These are phyloP conservation scores for Podospora pseudopauciseta DNA, from an alignment of 495 filamentous ascomycete genomes.

Conservation along the genomic window DNA sequence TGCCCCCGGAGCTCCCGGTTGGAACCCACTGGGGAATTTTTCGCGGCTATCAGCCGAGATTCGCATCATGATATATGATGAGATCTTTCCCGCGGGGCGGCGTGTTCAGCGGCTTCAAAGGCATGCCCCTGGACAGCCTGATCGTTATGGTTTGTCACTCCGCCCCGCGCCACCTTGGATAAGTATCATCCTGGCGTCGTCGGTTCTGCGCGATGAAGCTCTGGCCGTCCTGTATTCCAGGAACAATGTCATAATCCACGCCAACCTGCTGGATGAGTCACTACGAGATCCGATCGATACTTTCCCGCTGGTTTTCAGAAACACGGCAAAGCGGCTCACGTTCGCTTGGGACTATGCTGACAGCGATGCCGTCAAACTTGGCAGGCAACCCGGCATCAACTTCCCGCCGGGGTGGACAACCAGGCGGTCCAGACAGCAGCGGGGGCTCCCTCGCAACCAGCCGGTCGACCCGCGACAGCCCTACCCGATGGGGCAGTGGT, in stretches of 20 bases:
- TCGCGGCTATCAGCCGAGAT: neutral
- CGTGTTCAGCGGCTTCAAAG: neutral
- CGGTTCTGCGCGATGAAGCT: neutral
- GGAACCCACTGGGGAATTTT: neutral
- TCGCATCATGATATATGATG: neutral
- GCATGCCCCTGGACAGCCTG: too few species aligned
- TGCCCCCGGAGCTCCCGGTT: neutral
- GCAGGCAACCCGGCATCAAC: neutral
- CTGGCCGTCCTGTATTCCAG: neutral
- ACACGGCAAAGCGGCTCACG: neutral
- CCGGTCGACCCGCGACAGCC: neutral
- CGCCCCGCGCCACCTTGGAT: too few species aligned
- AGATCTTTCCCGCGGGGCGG: neutral
- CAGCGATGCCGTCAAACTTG: neutral
- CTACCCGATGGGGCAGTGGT: neutral
- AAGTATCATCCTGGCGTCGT: neutral
- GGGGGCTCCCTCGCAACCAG: neutral
- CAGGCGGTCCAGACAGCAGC: neutral
- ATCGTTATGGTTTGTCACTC: too few species aligned
- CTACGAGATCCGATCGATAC: neutral
- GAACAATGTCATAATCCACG: neutral
- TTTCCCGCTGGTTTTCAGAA: neutral
- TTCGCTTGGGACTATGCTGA: neutral
- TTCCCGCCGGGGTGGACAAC: neutral
- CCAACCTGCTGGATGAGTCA: neutral